Conservation (phyloP, 768 basidiomycete genomes). For the Lanmaoa pseudosensibilis region DNA sequence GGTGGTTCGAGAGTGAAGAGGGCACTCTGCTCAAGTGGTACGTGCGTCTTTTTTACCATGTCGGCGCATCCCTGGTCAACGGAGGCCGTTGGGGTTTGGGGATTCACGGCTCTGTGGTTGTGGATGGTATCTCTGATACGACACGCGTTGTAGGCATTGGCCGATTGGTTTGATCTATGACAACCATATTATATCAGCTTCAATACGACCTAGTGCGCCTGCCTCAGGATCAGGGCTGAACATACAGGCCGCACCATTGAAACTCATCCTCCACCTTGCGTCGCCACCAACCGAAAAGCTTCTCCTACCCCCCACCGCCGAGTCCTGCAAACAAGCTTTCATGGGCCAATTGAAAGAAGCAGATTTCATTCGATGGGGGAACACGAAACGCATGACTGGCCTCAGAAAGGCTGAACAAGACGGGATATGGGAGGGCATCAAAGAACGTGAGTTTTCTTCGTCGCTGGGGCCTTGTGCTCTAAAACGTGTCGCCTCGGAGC, state of each 20-base stretch:
- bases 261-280: conserved; percentile 83
- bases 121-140: conserved; percentile 10
- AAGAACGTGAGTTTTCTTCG: conserved; percentile 70
- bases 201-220: conserved; percentile 43
- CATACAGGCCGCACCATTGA: conserved; percentile 54
- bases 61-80: background rate
- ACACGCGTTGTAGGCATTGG: conserved; percentile 80
- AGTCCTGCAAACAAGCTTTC: conserved; percentile 89
- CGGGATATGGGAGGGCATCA: conserved; percentile 95
- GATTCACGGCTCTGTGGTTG: background rate
- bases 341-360: conserved; percentile 97
- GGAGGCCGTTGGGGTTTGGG: background rate
- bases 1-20: conserved; percentile 96
- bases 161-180: conserved; percentile 93
- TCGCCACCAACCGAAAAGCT: conserved; percentile 87
- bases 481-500: conserved; percentile 8
- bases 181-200: conserved; percentile 67
- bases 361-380: conserved; percentile 96
- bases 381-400: conserved; percentile 89
- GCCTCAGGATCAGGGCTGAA: conserved; percentile 42
- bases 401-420: conserved; percentile 92
- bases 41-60: conserved; percentile 26
- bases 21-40: conserved; percentile 87
- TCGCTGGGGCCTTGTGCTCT: conserved; percentile 23
- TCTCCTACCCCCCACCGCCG: conserved; percentile 73